These are phyloP conservation scores for Aspergillus heteromorphus DNA, from an alignment of 495 filamentous ascomycete species.

Conservation along the genomic window DNA sequence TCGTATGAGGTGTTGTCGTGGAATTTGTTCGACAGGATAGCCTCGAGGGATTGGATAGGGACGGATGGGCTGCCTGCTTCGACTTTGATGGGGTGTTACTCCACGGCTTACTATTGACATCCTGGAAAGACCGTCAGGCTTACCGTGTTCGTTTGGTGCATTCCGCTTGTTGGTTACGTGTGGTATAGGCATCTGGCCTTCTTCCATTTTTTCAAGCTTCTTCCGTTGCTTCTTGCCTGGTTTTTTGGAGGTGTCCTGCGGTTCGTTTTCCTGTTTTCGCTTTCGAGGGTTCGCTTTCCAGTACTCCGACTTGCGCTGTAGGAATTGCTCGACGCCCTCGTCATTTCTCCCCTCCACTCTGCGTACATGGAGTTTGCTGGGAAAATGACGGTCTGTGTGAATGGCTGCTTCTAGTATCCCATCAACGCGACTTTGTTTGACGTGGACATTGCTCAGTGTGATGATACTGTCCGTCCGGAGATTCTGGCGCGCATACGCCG, in stretches of 20 bases:
- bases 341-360: slow-evolving; percentile 39
- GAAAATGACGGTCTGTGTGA: slow-evolving; percentile 52
- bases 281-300: slow-evolving; percentile 36
- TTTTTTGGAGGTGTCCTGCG: slow-evolving; percentile 30
- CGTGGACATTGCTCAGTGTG: slow-evolving; percentile 62
- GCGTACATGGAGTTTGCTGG: slow-evolving; percentile 49
- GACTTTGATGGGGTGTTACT: slow-evolving; percentile 25
- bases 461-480: slow-evolving; percentile 58
- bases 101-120: not conserved
- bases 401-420: slow-evolving; percentile 66
- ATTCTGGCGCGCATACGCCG: slow-evolving; percentile 46
- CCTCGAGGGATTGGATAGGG: slow-evolving; percentile 29
- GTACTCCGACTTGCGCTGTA: slow-evolving; percentile 59
- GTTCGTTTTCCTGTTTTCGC: slow-evolving; percentile 39
- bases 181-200: slow-evolving; percentile 23
- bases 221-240: slow-evolving; percentile 23
- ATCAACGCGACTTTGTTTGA: slow-evolving; percentile 48
- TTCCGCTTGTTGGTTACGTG: slow-evolving; percentile 31
- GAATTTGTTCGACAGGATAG: slow-evolving; percentile 35
- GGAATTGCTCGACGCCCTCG: slow-evolving; percentile 52
- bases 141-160: slow-evolving; percentile 33
- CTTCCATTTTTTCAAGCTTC: slow-evolving; percentile 16
- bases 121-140: slow-evolving; percentile 4
- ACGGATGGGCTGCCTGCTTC: slow-evolving; percentile 24
- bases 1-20: slow-evolving; percentile 38